phyloP scores from a whole-genome alignment of 1,139 yeast species.

The Taphrina deformans region DNA sequence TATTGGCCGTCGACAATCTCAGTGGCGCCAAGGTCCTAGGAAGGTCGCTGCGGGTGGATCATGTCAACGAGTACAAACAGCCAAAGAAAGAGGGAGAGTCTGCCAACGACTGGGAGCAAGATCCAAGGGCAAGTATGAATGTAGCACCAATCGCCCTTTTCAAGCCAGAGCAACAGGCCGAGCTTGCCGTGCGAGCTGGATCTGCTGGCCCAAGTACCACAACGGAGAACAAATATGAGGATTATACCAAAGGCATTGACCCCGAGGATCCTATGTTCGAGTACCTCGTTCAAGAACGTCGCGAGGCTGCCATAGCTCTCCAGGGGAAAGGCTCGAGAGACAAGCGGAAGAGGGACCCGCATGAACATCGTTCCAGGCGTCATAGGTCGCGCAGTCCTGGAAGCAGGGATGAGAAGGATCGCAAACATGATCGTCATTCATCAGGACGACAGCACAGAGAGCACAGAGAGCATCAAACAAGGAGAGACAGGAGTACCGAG shows the following conservation, averaged over 20 bases:
- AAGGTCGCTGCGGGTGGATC: constrained; percentile 67
- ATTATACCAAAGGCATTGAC: constrained; percentile 35
- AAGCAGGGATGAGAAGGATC: not conserved
- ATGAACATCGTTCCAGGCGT: not conserved
- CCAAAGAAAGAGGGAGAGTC: constrained; percentile 37
- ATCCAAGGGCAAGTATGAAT: constrained; percentile 33
- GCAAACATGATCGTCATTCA: not conserved
- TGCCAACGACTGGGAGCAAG: constrained; percentile 36
- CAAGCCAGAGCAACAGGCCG: not conserved
- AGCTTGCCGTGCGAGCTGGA: constrained; percentile 22
- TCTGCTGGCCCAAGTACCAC: too few species aligned
- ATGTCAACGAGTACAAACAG: constrained; percentile 60
- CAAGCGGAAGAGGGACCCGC: not conserved
- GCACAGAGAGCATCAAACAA: not conserved
- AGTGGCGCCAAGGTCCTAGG: constrained; percentile 63
- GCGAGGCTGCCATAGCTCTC: not conserved
- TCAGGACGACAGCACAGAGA: not conserved
- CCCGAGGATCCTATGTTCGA: constrained; percentile 40
- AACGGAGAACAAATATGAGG: constrained; percentile 18
- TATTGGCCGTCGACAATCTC: constrained; percentile 79
- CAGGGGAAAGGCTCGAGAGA: not conserved
- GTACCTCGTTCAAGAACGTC: constrained; percentile 36
- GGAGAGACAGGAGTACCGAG: not conserved
- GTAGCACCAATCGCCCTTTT: constrained; percentile 35
- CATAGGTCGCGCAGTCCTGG: constrained; percentile 5